Evolutionary conservation across 1,139 yeast genomes (phyloP), one percentile per base, ranked within the genome.

Genomic region (Hemisphaericaspora lyxosophila): DNA sequence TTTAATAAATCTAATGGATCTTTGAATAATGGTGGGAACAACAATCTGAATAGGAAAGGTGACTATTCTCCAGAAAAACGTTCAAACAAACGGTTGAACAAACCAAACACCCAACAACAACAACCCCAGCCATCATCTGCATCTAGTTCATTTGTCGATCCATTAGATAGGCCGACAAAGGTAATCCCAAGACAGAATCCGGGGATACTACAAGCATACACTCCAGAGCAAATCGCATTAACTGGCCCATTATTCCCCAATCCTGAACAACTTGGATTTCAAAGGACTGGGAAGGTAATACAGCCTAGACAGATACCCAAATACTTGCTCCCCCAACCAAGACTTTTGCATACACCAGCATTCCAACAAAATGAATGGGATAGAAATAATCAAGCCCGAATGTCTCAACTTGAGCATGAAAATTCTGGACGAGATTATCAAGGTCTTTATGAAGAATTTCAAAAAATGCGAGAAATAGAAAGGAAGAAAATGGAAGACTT

Each of bases 401-500:
- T 72, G 77, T 48, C 51, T 7, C 42, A 44, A 13, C 57, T 68
- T 62, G 78, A 70, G 44, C 46, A 40, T 7, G 50, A 51, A 7
- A 61, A 60, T 42, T 47, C 43, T 18, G 71, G 72, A 1, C 48
- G 46, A 29, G 78, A 72, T 46, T 60, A 48, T 38, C 78, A 69
- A 46, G 75, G 75, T 1, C 47, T 70, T 12, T 72, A 71, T 43
- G 78, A 72, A 45, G 71, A 65, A 37, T 74, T 86, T 41, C 94
- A 84, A 53, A 75, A 69, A 41, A 73, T 87, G 80, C 72, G 97
- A 43, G 94, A 85, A 28, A 59, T 58, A 6, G 98, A 92, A 60
- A 67, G 98, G 43, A 66, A 66, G 38, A 73, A 80, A 43, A 90
- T 92, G 96, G 97, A 90, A 53, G 61, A 67, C 1, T 65, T 80